phyloP scores from a whole-genome alignment of 2,329 filamentous ascomycete species.

The Hymenoscyphus scutula region DNA sequence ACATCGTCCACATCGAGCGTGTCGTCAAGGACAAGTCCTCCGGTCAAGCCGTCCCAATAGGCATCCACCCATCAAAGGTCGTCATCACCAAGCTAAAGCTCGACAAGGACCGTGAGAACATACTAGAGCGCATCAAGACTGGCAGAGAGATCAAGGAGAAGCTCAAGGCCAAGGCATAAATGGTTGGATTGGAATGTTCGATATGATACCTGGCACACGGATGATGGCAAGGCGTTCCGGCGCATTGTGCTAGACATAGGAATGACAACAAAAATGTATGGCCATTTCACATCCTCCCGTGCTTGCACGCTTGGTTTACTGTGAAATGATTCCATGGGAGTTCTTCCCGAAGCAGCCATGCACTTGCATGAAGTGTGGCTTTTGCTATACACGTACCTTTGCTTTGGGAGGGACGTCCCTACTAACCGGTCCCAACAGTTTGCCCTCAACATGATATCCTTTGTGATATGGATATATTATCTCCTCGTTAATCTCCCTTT shows the following conservation, averaged over 20 bases:
- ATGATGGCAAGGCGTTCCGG: slow-evolving; percentile 21
- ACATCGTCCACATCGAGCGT: slow-evolving; percentile 94
- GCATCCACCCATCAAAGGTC: slow-evolving; percentile 94
- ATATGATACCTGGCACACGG: slow-evolving; percentile 24
- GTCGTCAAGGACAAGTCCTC: slow-evolving; percentile 96
- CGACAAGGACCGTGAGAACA: slow-evolving; percentile 89
- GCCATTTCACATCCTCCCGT: slow-evolving; percentile 63
- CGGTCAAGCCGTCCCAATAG: slow-evolving; percentile 91
- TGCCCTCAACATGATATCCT: background rate
- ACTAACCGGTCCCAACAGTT: slow-evolving; percentile 26
- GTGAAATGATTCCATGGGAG: slow-evolving; percentile 75
- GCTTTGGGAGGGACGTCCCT: slow-evolving; percentile 32
- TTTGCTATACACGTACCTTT: slow-evolving; percentile 33
- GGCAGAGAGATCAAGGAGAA: slow-evolving; percentile 76
- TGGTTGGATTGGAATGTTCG: slow-evolving; percentile 27
- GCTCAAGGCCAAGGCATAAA: slow-evolving; percentile 38
- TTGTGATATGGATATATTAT: slow-evolving; percentile 69
- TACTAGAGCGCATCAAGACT: slow-evolving; percentile 79
- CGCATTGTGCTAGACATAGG: slow-evolving; percentile 32
- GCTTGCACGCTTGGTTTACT: slow-evolving; percentile 41
- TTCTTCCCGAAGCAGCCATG: slow-evolving; percentile 57
- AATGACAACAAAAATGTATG: slow-evolving; percentile 47
- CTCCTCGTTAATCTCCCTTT: slow-evolving; percentile 71
- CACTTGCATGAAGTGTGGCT: slow-evolving; percentile 21
- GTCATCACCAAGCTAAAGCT: slow-evolving; percentile 99